phyloP scores from a whole-genome alignment of 2,329 filamentous ascomycete species.

The Fusarium penzigii region DNA sequence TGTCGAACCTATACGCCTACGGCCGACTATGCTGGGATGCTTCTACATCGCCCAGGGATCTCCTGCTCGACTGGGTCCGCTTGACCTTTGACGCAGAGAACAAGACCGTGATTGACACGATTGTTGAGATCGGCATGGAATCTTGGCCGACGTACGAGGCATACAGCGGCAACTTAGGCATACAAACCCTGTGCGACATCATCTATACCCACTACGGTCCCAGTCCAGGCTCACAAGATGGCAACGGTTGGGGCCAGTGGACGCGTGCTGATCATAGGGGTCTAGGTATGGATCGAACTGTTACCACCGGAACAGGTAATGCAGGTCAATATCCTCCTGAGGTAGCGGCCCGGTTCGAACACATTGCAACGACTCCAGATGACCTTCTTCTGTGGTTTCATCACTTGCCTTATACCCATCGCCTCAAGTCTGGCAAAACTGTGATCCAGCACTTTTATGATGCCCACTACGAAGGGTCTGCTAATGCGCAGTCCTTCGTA shows the following conservation, averaged over 20 bases:
- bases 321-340: constrained; percentile 66
- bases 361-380: constrained; percentile 64
- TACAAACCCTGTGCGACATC: constrained; percentile 70
- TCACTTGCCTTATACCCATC: constrained; percentile 68
- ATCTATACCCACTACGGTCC: constrained; percentile 64
- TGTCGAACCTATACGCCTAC: constrained; percentile 73
- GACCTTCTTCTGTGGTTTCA: constrained; percentile 74
- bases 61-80: constrained; percentile 67
- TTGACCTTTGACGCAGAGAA: constrained; percentile 62
- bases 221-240: constrained; percentile 65
- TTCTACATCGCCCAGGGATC: constrained; percentile 36
- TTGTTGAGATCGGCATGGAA: constrained; percentile 64
- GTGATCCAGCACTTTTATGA: constrained; percentile 70
- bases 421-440: constrained; percentile 62
- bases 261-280: constrained; percentile 60
- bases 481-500: constrained; percentile 60
- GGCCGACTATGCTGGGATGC: constrained; percentile 69
- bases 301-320: constrained; percentile 65
- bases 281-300: constrained; percentile 73
- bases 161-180: constrained; percentile 69
- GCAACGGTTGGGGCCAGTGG: constrained; percentile 71
- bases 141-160: constrained; percentile 73
- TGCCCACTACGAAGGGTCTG: constrained; percentile 60
- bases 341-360: constrained; percentile 59
- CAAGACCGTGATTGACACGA: constrained; percentile 51